These are phyloP conservation scores for Primulina eburnea DNA, from an alignment of 257 asterid genomes.

Conservation along the genomic window DNA sequence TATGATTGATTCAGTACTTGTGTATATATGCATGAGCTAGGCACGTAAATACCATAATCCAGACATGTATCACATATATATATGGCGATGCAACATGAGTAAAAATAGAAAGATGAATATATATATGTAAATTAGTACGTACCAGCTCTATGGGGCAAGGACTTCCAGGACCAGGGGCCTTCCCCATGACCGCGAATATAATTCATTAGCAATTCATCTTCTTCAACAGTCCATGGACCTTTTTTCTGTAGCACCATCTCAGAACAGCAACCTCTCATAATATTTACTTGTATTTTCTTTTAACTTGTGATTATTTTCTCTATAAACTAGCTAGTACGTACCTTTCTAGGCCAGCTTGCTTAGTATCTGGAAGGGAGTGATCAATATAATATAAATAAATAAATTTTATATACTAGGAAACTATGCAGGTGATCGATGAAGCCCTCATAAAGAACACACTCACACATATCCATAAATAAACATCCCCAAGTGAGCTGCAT, in stretches of 20 bases:
- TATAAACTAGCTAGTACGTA: too few relatives aligned
- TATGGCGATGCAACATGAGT: too few relatives aligned
- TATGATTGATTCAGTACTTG: too few relatives aligned
- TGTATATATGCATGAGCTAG: too few relatives aligned
- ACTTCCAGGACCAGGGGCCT: slow-evolving; percentile 2
- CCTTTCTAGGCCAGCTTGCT: background rate
- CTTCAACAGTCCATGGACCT: background rate
- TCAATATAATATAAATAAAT: too few relatives aligned
- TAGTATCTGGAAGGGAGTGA: background rate
- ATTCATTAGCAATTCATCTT: background rate
- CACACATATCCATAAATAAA: too few relatives aligned
- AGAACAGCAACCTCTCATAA: background rate
- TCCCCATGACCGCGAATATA: background rate
- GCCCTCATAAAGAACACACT: background rate
- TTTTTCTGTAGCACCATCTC: background rate
- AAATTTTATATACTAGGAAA: too few relatives aligned
- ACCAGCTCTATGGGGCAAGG: slow-evolving; percentile 4
- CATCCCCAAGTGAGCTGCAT: background rate
- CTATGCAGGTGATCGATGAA: background rate
- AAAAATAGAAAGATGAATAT: too few relatives aligned
- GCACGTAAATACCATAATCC: too few relatives aligned
- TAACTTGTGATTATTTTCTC: background rate
- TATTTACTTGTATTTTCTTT: background rate
- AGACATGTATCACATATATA: too few relatives aligned
- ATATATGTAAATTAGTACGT: too few relatives aligned